Conservation (phyloP, 1,139 yeast species). For the Magnusiomyces suaveolens region DNA sequence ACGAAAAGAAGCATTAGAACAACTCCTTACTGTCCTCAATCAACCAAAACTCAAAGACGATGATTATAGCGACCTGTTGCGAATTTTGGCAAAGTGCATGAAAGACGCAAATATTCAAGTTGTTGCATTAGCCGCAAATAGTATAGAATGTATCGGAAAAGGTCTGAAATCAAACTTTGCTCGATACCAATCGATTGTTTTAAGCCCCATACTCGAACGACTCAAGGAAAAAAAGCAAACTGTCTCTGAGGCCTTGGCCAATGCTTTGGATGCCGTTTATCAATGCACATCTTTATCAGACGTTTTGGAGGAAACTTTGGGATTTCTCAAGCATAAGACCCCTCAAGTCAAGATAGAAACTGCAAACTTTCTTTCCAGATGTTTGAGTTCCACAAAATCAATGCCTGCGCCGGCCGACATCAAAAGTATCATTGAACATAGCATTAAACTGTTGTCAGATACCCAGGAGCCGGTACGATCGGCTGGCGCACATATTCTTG, state of each 20-base stretch:
- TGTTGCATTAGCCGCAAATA: constrained; percentile 69
- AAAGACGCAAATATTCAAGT: constrained; percentile 89
- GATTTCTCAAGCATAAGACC: constrained; percentile 61
- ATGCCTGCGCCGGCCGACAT: constrained; percentile 48
- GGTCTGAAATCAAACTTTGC: constrained; percentile 54
- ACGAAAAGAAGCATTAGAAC: constrained; percentile 76
- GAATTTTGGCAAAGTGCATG: constrained; percentile 59
- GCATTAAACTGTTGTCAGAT: constrained; percentile 59
- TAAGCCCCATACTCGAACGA: constrained; percentile 65
- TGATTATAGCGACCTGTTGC: constrained; percentile 58
- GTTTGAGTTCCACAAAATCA: constrained; percentile 44
- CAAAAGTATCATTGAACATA: constrained; percentile 46
- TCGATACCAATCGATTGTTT: constrained; percentile 45
- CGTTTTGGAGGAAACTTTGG: constrained; percentile 51
- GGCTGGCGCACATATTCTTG: constrained; percentile 69
- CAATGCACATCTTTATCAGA: constrained; percentile 38
- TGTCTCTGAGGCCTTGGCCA: constrained; percentile 59
- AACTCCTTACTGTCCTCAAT: constrained; percentile 43
- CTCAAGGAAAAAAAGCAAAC: constrained; percentile 79
- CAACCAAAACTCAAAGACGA: constrained; percentile 43
- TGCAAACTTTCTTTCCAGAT: constrained; percentile 53
- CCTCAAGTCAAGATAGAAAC: constrained; percentile 75
- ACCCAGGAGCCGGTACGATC: constrained; percentile 80
- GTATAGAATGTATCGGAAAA: constrained; percentile 51
- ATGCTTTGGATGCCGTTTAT: constrained; percentile 59